phyloP scores from a whole-genome alignment of 148 eudicot species.

The Rhododendron henanense region DNA sequence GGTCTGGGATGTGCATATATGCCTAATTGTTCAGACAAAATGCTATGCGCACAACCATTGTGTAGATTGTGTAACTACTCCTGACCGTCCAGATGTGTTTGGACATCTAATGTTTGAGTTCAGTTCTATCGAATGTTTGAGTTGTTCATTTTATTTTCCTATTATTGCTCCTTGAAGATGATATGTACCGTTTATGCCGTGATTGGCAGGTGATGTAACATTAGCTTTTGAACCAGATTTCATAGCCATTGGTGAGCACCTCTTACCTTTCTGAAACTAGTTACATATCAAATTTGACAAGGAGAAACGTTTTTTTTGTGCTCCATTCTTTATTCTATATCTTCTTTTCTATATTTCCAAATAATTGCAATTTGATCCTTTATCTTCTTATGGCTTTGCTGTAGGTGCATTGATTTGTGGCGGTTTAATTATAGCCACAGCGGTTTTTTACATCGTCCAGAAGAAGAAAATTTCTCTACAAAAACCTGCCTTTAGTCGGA shows the following conservation, averaged over 20 bases:
- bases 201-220: background rate
- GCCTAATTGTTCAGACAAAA: no score
- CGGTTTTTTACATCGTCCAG: background rate
- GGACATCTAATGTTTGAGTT: no score
- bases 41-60: no score
- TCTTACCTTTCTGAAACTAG: background rate
- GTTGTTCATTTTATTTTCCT: no score
- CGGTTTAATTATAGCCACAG: background rate
- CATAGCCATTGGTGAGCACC: conserved; percentile 11
- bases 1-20: no score
- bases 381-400: background rate
- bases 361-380: background rate
- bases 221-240: background rate
- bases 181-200: background rate
- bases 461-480: background rate
- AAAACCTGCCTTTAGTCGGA: conserved; percentile 7
- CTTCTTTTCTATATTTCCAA: background rate
- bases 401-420: conserved; percentile 4
- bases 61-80: no score
- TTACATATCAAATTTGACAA: background rate
- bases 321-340: background rate
- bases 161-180: background rate
- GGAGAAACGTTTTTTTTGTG: background rate
- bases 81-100: no score
- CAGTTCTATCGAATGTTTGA: no score